Base-by-base conservation (phyloP, 352 stramenopile species). In the Aphanomyces cochlioides region DNA sequence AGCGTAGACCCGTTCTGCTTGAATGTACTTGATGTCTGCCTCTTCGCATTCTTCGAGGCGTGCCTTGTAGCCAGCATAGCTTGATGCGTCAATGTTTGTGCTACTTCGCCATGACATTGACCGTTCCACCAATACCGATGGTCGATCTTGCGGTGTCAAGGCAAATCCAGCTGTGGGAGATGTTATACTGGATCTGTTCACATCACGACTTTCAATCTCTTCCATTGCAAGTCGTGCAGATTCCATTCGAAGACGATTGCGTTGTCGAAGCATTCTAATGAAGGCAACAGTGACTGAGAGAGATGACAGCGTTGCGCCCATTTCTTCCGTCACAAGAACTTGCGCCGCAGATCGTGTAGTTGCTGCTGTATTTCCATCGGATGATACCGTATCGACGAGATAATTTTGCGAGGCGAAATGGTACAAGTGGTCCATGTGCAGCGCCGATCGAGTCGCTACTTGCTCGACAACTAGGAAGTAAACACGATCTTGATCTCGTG, bases 201-300 rank as follows among this genome's bases (percentile, higher is more conserved):
- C 38, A 37, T 70, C 64, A 5, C 64, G 64, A 17, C 19, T 72
- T 47, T 81, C 81, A 50, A 90, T 86, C 39, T 89, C 81, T 39
- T 72, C 61, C 4, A 86, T 81, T n/a, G 84, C 69, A 6, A 75
- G 50, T 13, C 80, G 77, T 13, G 84, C 78, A 37, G 90, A 78
- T 3, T 89, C 74, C 19, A 91, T 90, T 34, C 80, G 81, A 3
- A 59, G 72, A 15, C 83, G 72, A 78, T 95, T 95, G 56, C 87
- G 76, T 7, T 72, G 70, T 59, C 93, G 86, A 5, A 92, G 72
- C 53, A 89, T 84, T 58, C 85, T 87, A 19, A 95, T 73, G 70
- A 89, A 93, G 65, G 85, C 86, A n/a, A 88, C 77, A 7, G 82
- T 84, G 57, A 95, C 85, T 8, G 84, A 92, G n/a, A 95, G 78